Evolutionary conservation across 2,329 filamentous ascomycete genomes (phyloP), one percentile per base, ranked within the genome.

Genomic region (Moelleriella libera): DNA sequence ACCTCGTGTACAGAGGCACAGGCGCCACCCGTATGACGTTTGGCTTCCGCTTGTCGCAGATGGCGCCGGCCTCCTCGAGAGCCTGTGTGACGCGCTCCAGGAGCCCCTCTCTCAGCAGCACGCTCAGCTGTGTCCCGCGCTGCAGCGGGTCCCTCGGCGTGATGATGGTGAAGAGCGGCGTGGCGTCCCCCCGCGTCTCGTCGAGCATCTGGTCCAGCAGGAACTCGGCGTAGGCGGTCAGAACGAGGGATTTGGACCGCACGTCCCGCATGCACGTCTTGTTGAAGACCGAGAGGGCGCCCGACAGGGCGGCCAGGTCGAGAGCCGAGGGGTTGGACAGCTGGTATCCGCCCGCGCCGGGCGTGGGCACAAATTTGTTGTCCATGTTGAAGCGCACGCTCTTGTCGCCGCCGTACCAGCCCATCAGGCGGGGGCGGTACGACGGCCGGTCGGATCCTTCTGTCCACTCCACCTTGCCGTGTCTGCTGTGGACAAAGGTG

Each of bases 331-430:
- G 87, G 61, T 95, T 96, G 45, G 82, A 87, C n/a, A 90, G 63
- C 63, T 94, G 87, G 64, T 80, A 95, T 4, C 88, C 88, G 34
- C 74, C 79, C 0, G 88, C 89, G 40, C 89, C 88, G 2, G 76
- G 68, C 6, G 85, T 85, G 4, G 88, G 87, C 41, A 80, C 69
- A 64, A 94, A 94, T 49, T 71, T 69, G 64, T 88, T 90, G 48
- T 82, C 79, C 88, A 95, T 95, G 54, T 78, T 72, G 68, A 95
- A 94, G 11, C 88, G 74, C 34, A 78, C 79, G 45, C 68, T 65
- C 64, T 88, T 88, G 65, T 88, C 83, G 47, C 80, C 82, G 46
- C 88, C 88, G 76, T 90, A 95, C 88, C 88, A 95, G 29, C 88
- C 89, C 34, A 78, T 72, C 2, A 95, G 69, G 4, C 88, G 75